Evolutionary conservation across 2,329 filamentous ascomycete species (phyloP), one percentile per base, ranked within the genome.

Genomic region (Dactylellina parvicollis): DNA sequence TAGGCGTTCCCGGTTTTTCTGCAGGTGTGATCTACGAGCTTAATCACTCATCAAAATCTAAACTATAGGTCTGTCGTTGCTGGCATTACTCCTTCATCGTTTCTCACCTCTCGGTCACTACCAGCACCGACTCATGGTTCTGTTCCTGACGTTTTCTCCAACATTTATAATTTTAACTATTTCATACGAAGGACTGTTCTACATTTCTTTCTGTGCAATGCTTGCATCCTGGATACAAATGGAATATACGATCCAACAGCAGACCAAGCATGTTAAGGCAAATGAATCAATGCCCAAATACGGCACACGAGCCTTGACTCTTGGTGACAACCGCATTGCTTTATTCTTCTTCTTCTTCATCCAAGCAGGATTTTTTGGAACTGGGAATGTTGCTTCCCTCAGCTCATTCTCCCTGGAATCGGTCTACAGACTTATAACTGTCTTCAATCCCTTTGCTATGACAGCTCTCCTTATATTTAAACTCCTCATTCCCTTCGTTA

Each of bases 121-220:
- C 80, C 86, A 98, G 76, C 93, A 98, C 80, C 89, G 93, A 22
- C 84, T 99, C 2, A 86, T 93, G 76, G 87, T 96, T 77, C 88
- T 97, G 60, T 99, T 98, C 82, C 84, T 99, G 52, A 91, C 93
- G 3, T 98, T 96, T 79, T 90, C 94, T 0, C 95, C 95, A 0
- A 90, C 90, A 1, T 99, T 98, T 81, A 90, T 99, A 79, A 94
- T 99, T 78, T 87, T 99, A 55, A 96, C 93, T 5, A 97, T 98
- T 77, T 97, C 94, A 0, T 99, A 96, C 82, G 95, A 99, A 81
- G 94, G 94, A 0, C 85, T 99, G 1, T 99, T 99, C 81, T 99
- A 98, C 81, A 87, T 97, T 71, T 88, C 90, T 9, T 99, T 97
- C 81, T 92, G 89, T 78, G 83, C 90, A 60, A 91, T 89, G 20